These are phyloP conservation scores for Camellia lanceoleosa DNA, from an alignment of 148 eudicot species.

Conservation along the genomic window DNA sequence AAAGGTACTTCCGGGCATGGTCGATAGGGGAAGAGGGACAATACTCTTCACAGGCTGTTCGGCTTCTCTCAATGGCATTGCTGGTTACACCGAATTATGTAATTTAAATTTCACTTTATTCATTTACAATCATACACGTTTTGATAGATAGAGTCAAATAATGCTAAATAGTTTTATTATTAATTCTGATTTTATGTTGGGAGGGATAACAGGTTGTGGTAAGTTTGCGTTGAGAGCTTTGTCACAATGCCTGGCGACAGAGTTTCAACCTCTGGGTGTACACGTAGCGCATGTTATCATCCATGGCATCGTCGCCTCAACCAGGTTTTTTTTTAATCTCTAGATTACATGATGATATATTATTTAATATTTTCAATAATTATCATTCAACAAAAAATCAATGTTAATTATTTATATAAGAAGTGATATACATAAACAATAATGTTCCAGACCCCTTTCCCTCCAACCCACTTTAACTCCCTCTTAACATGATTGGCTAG, in stretches of 20 bases:
- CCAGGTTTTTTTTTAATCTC: conserved; percentile 32
- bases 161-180: not conserved
- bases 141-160: not conserved
- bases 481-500: too few relatives aligned
- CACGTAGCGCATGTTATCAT: conserved; percentile 81
- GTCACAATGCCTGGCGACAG: conserved; percentile 77
- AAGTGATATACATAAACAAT: too few relatives aligned
- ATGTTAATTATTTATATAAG: too few relatives aligned
- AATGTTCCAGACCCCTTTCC: too few relatives aligned
- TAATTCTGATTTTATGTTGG: not conserved
- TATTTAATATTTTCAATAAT: too few relatives aligned
- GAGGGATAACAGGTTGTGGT: conserved; percentile 53
- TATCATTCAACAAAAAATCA: too few relatives aligned
- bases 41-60: conserved; percentile 90
- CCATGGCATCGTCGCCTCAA: conserved; percentile 63
- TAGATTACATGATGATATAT: too few relatives aligned
- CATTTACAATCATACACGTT: not conserved
- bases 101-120: conserved; percentile 4
- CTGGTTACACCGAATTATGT: conserved; percentile 79
- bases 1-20: conserved; percentile 82
- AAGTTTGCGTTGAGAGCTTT: conserved; percentile 80
- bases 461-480: too few relatives aligned
- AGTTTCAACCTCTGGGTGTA: conserved; percentile 67
- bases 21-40: conserved; percentile 74
- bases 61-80: conserved; percentile 69